phyloP scores from a whole-genome alignment of 306 rosid genomes.

The Trifolium pratense region DNA sequence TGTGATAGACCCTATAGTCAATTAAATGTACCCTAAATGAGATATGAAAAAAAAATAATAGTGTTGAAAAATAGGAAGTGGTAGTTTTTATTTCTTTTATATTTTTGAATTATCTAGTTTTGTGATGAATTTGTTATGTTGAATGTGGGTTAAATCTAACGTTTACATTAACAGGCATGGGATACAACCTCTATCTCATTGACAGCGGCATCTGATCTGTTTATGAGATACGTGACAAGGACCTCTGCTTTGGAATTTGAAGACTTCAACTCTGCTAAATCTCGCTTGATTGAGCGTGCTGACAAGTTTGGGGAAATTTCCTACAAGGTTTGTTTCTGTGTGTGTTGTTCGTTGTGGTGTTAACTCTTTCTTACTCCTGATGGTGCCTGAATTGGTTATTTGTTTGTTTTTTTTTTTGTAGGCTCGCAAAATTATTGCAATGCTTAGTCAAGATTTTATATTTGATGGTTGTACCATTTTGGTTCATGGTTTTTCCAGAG shows the following conservation, averaged over 20 bases:
- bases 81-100: not conserved
- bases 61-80: not conserved
- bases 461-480: conserved; percentile 90
- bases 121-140: conserved; percentile 3
- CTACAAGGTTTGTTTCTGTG: conserved; percentile 52
- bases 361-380: not conserved
- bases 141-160: conserved; percentile 17
- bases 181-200: conserved; percentile 90
- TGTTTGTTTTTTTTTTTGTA: conserved; percentile 42
- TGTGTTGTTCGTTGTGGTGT: conserved; percentile 7
- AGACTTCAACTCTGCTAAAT: conserved; percentile 83
- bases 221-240: conserved; percentile 87
- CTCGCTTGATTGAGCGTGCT: conserved; percentile 96
- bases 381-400: conserved; percentile 11
- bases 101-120: not conserved
- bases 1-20: not conserved
- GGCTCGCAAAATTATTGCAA: conserved; percentile 93
- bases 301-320: conserved; percentile 97
- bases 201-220: conserved; percentile 93
- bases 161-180: conserved; percentile 59
- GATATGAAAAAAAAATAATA: conserved; percentile 1
- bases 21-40: not conserved
- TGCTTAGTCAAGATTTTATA: conserved; percentile 91
- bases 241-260: conserved; percentile 93
- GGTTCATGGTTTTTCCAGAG: conserved; percentile 96